phyloP scores from a whole-genome alignment of 176 grass and related monocot genomes.

The Musa acuminata region DNA sequence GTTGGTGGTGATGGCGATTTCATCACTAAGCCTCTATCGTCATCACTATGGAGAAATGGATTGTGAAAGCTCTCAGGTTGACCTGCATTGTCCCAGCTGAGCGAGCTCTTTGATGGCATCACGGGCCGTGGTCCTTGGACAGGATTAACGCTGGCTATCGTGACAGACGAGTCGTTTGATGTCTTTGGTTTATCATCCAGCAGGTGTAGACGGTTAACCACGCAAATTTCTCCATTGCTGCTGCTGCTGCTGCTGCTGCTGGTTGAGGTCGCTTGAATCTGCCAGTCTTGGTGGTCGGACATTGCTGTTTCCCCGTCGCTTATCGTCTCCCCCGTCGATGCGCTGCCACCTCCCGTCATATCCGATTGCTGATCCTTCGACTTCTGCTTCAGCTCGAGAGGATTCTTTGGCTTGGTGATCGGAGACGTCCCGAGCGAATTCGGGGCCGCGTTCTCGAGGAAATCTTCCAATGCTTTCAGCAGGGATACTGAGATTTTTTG shows the following conservation, averaged over 20 bases:
- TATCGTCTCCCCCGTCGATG: not conserved
- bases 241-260: not conserved
- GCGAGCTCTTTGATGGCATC: not conserved
- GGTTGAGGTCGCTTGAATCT: not conserved
- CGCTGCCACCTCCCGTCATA: not conserved
- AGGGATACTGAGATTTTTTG: constrained; percentile 25
- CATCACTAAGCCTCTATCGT: not conserved
- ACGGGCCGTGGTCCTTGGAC: not conserved
- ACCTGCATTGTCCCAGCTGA: not conserved
- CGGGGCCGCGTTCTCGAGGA: constrained; percentile 1
- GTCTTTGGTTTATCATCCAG: not conserved
- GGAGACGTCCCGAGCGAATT: not conserved
- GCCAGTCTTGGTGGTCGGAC: not conserved
- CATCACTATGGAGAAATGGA: constrained; percentile 12
- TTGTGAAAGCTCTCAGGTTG: constrained; percentile 5
- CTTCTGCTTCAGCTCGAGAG: constrained; percentile 9
- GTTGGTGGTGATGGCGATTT: not conserved
- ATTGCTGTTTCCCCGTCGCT: not conserved
- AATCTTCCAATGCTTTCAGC: constrained; percentile 25
- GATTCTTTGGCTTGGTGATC: not conserved
- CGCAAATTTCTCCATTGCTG: not conserved
- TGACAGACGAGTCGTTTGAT: not conserved
- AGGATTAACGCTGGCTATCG: not conserved
- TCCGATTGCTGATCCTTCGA: not conserved
- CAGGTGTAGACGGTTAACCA: not conserved